Base-by-base conservation (phyloP, 2,329 filamentous ascomycete genomes). In the Xylariaceae sp. region DNA sequence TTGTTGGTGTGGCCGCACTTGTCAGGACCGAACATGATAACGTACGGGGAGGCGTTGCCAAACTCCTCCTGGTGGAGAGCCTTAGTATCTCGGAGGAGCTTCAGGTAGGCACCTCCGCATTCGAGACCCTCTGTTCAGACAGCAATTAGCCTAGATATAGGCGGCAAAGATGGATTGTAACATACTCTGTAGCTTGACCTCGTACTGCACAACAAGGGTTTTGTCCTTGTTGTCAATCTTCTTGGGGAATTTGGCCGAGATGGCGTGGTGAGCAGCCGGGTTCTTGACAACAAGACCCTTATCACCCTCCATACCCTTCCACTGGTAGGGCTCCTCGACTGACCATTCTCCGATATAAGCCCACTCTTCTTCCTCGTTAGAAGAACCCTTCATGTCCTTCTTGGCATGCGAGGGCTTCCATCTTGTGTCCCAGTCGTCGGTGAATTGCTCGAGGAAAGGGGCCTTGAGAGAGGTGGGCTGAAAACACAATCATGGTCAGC, bases 21-120 rank as follows among this genome's bases (percentile, higher is more conserved):
- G 78, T 98, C 93, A 59, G 93, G 93, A 56, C 93, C 93, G 66
- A 98, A 98, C 93, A 98, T 98, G 79, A 98, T 95, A 57, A 98
- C 87, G 65, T 98, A 98, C 37, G 93, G 93, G 33, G 91, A 95
- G 48, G 85, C 82, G 73, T 98, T 97, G 68, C 87, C 89, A 77
- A 98, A 98, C 76, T 98, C 93, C 53, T 97, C 91, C 61, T 88
- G 82, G 75, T 95, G 89, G 59, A 98, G 89, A 67, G 88, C 86
- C 77, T 91, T 90, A 79, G 93, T 97, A 66, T 98, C 90, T 59
- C 94, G 87, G 56, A 98, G 87, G 55, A 98, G 87, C 85, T 98
- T 98, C 78, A 98, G 78, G 78, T 98, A 98, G 57, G 93, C 93
- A 69, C 93, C 93, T 77, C 93, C 93, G 66, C 93, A 98, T 69